phyloP scores from a whole-genome alignment of 352 stramenopile genomes.

The Phytopythium boreale region DNA sequence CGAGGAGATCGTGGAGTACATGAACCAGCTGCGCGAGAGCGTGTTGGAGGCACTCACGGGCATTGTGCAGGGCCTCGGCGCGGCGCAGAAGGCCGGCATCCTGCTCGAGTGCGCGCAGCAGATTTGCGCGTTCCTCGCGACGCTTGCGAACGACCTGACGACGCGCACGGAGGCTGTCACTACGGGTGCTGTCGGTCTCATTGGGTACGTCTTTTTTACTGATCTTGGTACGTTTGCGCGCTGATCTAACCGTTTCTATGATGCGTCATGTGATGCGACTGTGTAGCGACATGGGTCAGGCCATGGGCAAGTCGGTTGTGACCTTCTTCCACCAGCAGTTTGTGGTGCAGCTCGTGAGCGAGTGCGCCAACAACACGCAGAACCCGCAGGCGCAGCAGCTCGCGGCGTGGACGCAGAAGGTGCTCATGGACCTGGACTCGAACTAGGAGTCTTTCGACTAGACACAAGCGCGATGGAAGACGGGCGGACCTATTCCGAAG shows the following conservation, averaged over 20 bases:
- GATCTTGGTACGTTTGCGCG: neutral
- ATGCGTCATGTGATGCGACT: slow-evolving; percentile 10
- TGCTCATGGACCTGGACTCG: slow-evolving; percentile 61
- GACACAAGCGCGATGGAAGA: neutral
- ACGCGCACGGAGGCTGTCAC: slow-evolving; percentile 90
- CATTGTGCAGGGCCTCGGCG: slow-evolving; percentile 94
- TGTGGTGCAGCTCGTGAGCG: slow-evolving; percentile 66
- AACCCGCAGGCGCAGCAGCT: slow-evolving; percentile 72
- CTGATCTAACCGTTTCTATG: neutral
- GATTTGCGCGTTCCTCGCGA: slow-evolving; percentile 89
- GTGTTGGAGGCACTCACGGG: slow-evolving; percentile 97
- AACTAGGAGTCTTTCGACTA: slow-evolving; percentile 25
- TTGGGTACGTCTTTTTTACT: slow-evolving; percentile 56
- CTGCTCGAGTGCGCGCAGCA: slow-evolving; percentile 80
- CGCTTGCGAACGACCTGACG: slow-evolving; percentile 71
- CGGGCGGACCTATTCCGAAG: neutral
- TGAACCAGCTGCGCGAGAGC: slow-evolving; percentile 94
- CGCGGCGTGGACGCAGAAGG: slow-evolving; percentile 72
- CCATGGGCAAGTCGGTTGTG: slow-evolving; percentile 66
- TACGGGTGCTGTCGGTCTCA: slow-evolving; percentile 87
- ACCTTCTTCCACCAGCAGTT: slow-evolving; percentile 66
- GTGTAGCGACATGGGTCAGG: slow-evolving; percentile 73
- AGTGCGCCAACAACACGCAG: slow-evolving; percentile 59
- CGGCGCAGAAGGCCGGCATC: slow-evolving; percentile 84
- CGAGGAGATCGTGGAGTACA: slow-evolving; percentile 98